Evolutionary conservation across 2,329 filamentous ascomycete species (phyloP), one percentile per base, ranked within the genome.

Genomic region (Curvularia sp.): DNA sequence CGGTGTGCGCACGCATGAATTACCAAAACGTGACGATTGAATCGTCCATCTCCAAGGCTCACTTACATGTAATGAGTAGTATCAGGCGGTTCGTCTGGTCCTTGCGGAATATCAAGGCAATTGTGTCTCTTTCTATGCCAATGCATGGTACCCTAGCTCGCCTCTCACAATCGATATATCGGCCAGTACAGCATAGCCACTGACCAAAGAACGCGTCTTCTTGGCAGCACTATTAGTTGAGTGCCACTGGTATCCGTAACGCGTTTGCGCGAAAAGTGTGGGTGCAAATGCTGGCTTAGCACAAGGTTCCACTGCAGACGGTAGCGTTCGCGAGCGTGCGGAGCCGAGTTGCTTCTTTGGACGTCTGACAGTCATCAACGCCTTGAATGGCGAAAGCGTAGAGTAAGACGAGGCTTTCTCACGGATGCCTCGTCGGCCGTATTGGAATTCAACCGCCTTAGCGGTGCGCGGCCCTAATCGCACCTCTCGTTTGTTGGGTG

Each of bases 321-420:
- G 43, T 25, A 57, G 36, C 45, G 39, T 27, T 51, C 54, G 51
- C 32, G 43, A 27, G 39, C 32, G 25, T 39, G 38, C 43, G 45
- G 55, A 45, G 50, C 50, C 51, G 51, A 54, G 42, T 49, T 57
- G 45, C 43, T 53, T 53, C 19, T 48, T 47, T 28, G 49, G 53
- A 49, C 43, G 43, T 49, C 55, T 46, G 55, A 36, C 38, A 42
- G 28, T 47, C 49, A 42, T 53, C 12, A 13, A 47, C n/a, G 43
- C 38, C 39, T 34, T 36, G 21, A 42, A 53, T 23, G 28, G 39
- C 43, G 9, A 7, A 21, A 28, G 19, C 48, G 43, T 38, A 32
- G 42, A 28, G 43, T 50, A 43, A 53, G 55, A 53, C 45, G 39
- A 34, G 36, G 28, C 12, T 54, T 30, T 52, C 19, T 43, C 53